Percentiles rank a stretch among this genome's conserved stretches.
These are phyloP conservation scores for Cystofilobasidium macerans DNA, from an alignment of 768 basidiomycete genomes.

Conservation along the genomic window DNA sequence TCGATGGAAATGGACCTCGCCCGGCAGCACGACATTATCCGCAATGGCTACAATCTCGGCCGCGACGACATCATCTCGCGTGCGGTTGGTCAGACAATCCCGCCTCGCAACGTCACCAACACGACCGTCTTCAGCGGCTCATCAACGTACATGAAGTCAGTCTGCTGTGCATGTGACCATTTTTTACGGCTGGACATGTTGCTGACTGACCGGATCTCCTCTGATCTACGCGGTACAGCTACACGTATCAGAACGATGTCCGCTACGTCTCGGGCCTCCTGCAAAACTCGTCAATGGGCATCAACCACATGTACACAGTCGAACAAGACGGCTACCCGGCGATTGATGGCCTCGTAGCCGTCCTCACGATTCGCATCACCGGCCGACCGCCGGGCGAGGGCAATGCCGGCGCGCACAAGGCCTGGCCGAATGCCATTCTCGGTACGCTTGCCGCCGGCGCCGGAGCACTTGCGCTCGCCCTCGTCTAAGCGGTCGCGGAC, in stretches of 20 bases:
- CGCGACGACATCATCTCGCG: constrained; percentile 82
- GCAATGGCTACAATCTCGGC: constrained; percentile 56
- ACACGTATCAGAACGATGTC: constrained; percentile 61
- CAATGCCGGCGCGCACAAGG: no score
- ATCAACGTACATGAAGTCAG: constrained; percentile 47
- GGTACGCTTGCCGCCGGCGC: no score
- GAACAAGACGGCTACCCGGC: constrained; percentile 38
- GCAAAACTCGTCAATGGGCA: constrained; percentile 45
- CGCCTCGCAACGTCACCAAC: constrained; percentile 49
- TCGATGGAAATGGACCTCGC: constrained; percentile 40
- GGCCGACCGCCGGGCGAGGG: background rate
- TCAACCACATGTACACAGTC: constrained; percentile 39
- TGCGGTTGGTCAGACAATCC: constrained; percentile 45
- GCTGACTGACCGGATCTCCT: background rate
- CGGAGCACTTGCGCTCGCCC: no score
- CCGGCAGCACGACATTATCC: constrained; percentile 61
- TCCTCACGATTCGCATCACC: constrained; percentile 58
- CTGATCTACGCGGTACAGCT: constrained; percentile 38
- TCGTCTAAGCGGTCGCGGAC: no score
- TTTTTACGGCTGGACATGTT: background rate
- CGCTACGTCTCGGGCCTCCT: constrained; percentile 60
- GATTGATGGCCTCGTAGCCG: constrained; percentile 70
- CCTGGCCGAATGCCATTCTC: no score
- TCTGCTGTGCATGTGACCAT: background rate
- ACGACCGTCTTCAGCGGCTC: constrained; percentile 52